These are phyloP conservation scores for Metschnikowia santaceciliae DNA, from an alignment of 805 yeast genomes.

Conservation along the genomic window DNA sequence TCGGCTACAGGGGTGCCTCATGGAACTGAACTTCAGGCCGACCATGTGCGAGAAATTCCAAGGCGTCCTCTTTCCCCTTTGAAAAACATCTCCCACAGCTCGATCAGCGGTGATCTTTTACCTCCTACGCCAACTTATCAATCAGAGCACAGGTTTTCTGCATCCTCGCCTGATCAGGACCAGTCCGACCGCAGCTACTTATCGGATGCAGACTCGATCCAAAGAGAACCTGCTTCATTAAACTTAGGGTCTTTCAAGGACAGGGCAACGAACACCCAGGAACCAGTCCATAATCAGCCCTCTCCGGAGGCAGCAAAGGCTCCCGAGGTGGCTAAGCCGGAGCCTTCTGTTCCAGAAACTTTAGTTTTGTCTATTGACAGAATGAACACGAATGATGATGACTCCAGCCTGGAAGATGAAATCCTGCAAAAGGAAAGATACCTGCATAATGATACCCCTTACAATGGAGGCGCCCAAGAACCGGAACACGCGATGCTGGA, in stretches of 20 bases:
- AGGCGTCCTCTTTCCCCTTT: background rate
- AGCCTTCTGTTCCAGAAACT: slow-evolving; percentile 7
- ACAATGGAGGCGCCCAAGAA: slow-evolving; percentile 10
- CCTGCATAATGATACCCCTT: background rate
- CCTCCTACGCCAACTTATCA: slow-evolving; percentile 32
- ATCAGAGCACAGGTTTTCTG: slow-evolving; percentile 5
- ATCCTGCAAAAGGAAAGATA: background rate
- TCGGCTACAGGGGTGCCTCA: background rate
- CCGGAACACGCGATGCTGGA: slow-evolving; percentile 2
- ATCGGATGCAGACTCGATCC: slow-evolving; percentile 41
- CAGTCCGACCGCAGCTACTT: slow-evolving; percentile 32
- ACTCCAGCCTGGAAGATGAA: slow-evolving; percentile 11
- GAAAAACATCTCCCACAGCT: background rate
- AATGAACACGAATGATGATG: slow-evolving; percentile 9
- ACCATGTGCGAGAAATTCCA: background rate
- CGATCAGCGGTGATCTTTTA: slow-evolving; percentile 2
- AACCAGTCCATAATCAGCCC: background rate
- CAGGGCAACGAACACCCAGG: too few relatives aligned
- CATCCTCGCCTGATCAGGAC: slow-evolving; percentile 29
- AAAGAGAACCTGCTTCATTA: slow-evolving; percentile 31
- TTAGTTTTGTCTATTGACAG: slow-evolving; percentile 16
- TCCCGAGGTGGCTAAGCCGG: background rate
- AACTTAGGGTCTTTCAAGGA: slow-evolving; percentile 15
- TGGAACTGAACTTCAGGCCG: too few relatives aligned
- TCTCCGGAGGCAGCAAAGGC: background rate